Evolutionary conservation across 257 asterid genomes (phyloP).

Genomic region (Solanum appendiculatum): DNA sequence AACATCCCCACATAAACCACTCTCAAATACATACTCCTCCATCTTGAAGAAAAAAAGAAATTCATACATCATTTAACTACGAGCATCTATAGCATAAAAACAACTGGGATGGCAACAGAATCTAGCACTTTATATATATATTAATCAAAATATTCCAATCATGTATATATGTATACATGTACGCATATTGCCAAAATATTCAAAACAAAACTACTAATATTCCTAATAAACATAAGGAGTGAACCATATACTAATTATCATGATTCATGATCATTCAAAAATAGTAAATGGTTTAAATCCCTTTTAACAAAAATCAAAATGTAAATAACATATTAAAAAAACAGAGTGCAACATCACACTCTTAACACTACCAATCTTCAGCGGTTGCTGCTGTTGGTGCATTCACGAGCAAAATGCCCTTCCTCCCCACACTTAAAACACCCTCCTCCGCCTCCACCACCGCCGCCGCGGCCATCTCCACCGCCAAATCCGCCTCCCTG

Average conservation of each 20-base stretch:
- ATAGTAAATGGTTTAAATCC: not conserved
- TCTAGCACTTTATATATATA: not conserved
- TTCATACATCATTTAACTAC: not conserved
- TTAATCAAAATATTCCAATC: not conserved
- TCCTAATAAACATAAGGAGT: not conserved
- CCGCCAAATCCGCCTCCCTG: not conserved
- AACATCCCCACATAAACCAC: not conserved
- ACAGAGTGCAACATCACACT: not conserved
- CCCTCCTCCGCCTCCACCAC: conserved; percentile 27
- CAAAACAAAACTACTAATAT: not conserved
- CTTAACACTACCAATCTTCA: not conserved
- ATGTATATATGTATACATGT: not conserved
- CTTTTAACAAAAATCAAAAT: not conserved
- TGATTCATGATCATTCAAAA: not conserved
- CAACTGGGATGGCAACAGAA: not conserved
- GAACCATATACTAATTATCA: not conserved
- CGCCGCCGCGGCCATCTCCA: conserved; percentile 14
- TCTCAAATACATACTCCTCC: not conserved
- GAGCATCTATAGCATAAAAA: not conserved
- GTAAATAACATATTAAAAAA: not conserved
- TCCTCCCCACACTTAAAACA: conserved; percentile 30
- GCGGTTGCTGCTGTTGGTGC: conserved; percentile 17
- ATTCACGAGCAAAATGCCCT: conserved; percentile 33
- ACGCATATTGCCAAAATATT: not conserved
- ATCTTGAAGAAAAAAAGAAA: not conserved